Base-by-base conservation (phyloP, 202 grass and related monocot genomes). In the Brachypodium distachyon region DNA sequence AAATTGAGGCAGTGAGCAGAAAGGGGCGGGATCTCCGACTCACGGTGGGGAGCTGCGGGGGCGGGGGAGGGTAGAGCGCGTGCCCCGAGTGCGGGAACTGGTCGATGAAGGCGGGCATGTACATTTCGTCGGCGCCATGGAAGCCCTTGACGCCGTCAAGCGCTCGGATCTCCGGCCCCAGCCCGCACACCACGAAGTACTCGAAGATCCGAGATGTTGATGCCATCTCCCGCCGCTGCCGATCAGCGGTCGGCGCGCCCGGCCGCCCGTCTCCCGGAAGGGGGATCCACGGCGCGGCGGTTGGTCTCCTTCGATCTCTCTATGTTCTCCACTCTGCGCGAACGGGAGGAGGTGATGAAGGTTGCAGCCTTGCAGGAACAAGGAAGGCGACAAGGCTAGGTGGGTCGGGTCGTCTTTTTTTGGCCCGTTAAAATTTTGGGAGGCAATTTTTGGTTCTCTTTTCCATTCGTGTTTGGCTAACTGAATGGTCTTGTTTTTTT, bases 161-260 rank as follows among this genome's bases (percentile, higher is more conserved):
- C 6, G 91, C 63, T 67, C 77, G 87, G 87, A 98, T 98, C 76
- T 98, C 96, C 58, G 96, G 91, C 5, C 96, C 96, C 82, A 99
- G 78, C 27, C 96, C 96, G 78, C 96, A 99, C 77, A 99, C 96
- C 49, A 99, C 96, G 85, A 95, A 99, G 76, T 99, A 99, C 78
- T 99, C 96, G 83, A 99, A 95, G 78, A 99, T 86, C 74, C 82
- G 81, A 41, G 86, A 64, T 55, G 76, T 42, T n/a, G 77, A 55
- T 41, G 71, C 56, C 86, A 84, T 84, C 53, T 54, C 81, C 81
- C 29, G n/a, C 27, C 33, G 67, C 29, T 31, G 10, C 42, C 74
- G 38, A 80, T 80, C 81, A 47, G 55, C 43, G 42, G 42, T 10
- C 36, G 33, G 47, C 47, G 8, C 47, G 9, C 37, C 49, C 38